A percentile compares a stretch with the other conserved stretches of the same genome.
Evolutionary conservation across 306 rosid species (phyloP).

Genomic region (Inga leiocalycina): DNA sequence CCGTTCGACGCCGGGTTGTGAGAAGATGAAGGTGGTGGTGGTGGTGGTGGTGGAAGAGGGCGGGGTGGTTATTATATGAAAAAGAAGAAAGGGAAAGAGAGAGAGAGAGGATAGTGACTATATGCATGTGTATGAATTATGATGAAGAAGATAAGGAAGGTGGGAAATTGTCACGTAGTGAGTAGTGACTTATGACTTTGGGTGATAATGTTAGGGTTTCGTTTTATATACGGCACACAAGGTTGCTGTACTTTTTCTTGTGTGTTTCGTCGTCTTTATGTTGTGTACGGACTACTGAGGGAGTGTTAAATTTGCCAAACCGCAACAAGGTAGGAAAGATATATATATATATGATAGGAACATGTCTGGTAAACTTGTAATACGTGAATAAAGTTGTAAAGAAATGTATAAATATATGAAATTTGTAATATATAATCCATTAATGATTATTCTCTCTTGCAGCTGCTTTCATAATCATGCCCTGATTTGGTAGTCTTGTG

Average conservation of each 20-base stretch:
- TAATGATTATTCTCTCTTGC: background rate
- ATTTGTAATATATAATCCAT: background rate
- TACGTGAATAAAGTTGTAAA: background rate
- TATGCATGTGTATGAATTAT: no score
- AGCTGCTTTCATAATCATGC: background rate
- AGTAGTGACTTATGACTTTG: background rate
- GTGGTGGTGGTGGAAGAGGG: background rate
- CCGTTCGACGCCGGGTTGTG: constrained; percentile 62
- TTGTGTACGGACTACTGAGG: background rate
- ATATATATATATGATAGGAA: background rate
- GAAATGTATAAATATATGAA: background rate
- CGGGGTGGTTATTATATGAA: background rate
- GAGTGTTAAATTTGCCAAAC: background rate
- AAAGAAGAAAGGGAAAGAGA: background rate
- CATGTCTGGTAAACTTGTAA: background rate
- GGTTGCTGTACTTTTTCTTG: constrained; percentile 17
- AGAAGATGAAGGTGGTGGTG: background rate
- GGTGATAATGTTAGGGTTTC: constrained; percentile 15
- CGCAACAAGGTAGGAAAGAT: background rate
- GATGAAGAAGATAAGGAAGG: background rate
- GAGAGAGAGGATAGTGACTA: constrained; percentile 8
- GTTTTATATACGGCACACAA: constrained; percentile 27
- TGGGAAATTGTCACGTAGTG: constrained; percentile 27
- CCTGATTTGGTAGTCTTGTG: background rate
- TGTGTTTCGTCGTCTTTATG: background rate